Base-by-base conservation (phyloP, 495 filamentous ascomycete genomes). In the Clavariopsis aquatica region DNA sequence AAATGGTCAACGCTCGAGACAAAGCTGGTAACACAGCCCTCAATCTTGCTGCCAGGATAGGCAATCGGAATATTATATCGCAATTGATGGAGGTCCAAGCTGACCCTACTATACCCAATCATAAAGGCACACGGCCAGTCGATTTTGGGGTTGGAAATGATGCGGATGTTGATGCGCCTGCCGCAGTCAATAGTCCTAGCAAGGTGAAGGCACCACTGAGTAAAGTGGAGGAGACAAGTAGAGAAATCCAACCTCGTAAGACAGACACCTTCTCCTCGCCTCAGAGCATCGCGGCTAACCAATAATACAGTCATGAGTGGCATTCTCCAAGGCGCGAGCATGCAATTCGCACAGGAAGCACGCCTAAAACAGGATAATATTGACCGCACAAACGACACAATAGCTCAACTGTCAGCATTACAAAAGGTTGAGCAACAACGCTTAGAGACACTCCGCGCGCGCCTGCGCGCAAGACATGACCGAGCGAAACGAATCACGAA, bases 1-100 rank as follows among this genome's bases (percentile, higher is more conserved):
- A 97, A 69, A 90, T 98, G 69, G 93, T 98, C 63, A 98, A 98
- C 69, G 85, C 91, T 2, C 88, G 90, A 53, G 94, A 98, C 75
- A 89, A 90, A 65, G 87, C 89, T 55, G 94, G 94, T 4, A 96
- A 98, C 70, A 98, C 94, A 10, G 95, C 95, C 22, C 79, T 98
- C 43, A 96, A 96, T 70, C 85, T 96, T 69, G 95, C 93, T 27
- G 92, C 94, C 0, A 83, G 93, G 29, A 91, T 96, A 52, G 89
- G 92, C 29, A 97, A 94, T 72, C 83, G 86, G 46, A 92, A 87
- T 59, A 96, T 98, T 56, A 92, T 97, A 38, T 89, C 90, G 27
- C 94, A 98, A 70, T 80, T 98, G 45, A 75, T 97, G 12, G 94
- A 98, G 76, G 91, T 98, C 34, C 89, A 92, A 43, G 94, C 93